Conservation (phyloP, 169 alveolate genomes). For the Plasmodium coatneyi region DNA sequence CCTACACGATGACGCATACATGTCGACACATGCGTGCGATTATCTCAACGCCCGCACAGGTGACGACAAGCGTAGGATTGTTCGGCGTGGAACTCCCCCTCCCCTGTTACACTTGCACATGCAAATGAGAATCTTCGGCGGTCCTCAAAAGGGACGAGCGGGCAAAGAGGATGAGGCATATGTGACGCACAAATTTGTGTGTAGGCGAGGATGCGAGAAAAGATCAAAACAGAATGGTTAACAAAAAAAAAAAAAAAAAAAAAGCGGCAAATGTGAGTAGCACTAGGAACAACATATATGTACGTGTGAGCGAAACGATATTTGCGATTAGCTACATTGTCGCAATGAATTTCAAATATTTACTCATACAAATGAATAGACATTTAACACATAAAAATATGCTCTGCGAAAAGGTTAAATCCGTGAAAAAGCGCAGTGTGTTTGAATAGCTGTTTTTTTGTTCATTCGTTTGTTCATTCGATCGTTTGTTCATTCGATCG, state of each 20-base stretch:
- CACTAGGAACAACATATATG: not conserved
- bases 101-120: not conserved
- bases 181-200: not conserved
- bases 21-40: not conserved
- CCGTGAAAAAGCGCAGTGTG: not conserved
- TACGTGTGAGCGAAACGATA: not conserved
- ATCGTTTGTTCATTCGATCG: not conserved
- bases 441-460: constrained; percentile 4
- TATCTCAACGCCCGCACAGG: not conserved
- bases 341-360: not conserved
- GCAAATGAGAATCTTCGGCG: not conserved
- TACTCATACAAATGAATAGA: constrained; percentile 1
- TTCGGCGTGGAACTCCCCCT: not conserved
- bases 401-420: not conserved
- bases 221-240: not conserved
- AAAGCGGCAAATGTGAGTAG: not conserved
- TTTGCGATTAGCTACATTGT: not conserved
- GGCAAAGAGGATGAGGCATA: not conserved
- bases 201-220: not conserved
- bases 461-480: not conserved
- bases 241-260: constrained; percentile 2
- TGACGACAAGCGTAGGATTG: not conserved
- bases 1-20: not conserved
- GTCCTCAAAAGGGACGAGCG: not conserved
- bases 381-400: constrained; percentile 1